Conservation (phyloP, 148 eudicot genomes). For the Rhododendron mucronatum region DNA sequence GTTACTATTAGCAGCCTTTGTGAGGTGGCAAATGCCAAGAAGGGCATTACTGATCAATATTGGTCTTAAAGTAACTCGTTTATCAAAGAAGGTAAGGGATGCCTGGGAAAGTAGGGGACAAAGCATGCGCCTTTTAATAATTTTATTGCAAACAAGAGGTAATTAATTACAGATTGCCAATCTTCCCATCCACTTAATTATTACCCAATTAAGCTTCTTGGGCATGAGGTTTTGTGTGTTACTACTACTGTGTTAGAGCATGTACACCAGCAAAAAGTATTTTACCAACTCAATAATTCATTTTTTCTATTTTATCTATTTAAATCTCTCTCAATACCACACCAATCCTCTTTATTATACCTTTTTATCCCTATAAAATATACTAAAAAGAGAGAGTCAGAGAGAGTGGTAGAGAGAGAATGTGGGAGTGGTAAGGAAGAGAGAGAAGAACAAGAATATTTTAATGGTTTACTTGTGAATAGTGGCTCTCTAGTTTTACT, state of each 20-base stretch:
- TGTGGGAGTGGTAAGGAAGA: too few relatives aligned
- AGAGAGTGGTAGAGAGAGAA: too few relatives aligned
- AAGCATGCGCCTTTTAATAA: not conserved
- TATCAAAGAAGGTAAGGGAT: not conserved
- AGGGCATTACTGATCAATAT: not conserved
- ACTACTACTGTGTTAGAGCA: not conserved
- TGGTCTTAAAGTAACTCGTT: not conserved
- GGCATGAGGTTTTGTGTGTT: not conserved
- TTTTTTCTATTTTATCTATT: too few relatives aligned
- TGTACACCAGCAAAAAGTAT: too few relatives aligned
- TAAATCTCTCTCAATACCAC: too few relatives aligned
- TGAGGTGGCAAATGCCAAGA: not conserved
- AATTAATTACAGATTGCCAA: not conserved
- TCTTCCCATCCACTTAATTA: not conserved
- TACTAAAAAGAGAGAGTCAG: too few relatives aligned
- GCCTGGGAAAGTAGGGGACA: slow-evolving; percentile 1
- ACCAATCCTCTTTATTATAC: too few relatives aligned
- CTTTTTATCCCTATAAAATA: too few relatives aligned
- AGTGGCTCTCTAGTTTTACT: too few relatives aligned
- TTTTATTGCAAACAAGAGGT: not conserved
- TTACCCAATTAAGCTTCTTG: not conserved
- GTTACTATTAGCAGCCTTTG: not conserved
- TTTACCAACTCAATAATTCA: too few relatives aligned
- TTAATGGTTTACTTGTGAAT: too few relatives aligned
- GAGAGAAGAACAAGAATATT: too few relatives aligned